Evolutionary conservation across 164 flowering plant genomes (phyloP), one percentile per base, ranked within the genome.

Genomic region (Houttuynia cordata): DNA sequence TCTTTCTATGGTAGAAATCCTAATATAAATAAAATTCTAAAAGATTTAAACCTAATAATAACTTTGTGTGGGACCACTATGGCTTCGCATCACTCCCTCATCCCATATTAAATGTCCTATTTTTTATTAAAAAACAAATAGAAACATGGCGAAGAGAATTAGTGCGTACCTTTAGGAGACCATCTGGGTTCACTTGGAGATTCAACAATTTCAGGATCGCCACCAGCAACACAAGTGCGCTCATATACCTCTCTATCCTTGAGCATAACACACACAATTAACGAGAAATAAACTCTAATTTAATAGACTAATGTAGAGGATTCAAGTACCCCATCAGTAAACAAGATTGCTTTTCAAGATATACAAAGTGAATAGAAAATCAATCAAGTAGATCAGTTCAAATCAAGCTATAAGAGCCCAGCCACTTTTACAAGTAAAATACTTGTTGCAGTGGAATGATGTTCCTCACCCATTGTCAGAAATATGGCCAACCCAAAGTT

Each of bases 181-280:
- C 98, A 92, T 75, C 78, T 81, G 39, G 97, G 99, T 72, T 93
- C 99, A 67, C 86, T 84, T 59, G 97, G 94, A 65, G 97, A 81
- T 72, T 90, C 97, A 56, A 85, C 73, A 62, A 83, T 60, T 1
- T 57, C 61, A 50, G 82, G 73, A 77, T 88, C 88, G 70, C 77
- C 70, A 57, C 97, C 97, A 70, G 96, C 94, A 75, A 90, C 84
- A 78, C 96, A 90, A 24, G 81, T 65, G 23, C 83, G 85, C 22
- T 81, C 78, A 68, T 51, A 57, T 39, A 93, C 47, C 65, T 82
- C 85, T 30, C 99, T 90, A 74, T 65, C 67, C 14, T 52, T 52
- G 10, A n/a, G 9, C 4, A 10, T 1, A n/a, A 52, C 55, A 22
- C 3, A 22, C 1, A 52, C 21, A 8, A 52, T n/a, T n/a, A n/a